Base-by-base conservation (phyloP, 306 rosid species). In the Vachellia pachyceras region DNA sequence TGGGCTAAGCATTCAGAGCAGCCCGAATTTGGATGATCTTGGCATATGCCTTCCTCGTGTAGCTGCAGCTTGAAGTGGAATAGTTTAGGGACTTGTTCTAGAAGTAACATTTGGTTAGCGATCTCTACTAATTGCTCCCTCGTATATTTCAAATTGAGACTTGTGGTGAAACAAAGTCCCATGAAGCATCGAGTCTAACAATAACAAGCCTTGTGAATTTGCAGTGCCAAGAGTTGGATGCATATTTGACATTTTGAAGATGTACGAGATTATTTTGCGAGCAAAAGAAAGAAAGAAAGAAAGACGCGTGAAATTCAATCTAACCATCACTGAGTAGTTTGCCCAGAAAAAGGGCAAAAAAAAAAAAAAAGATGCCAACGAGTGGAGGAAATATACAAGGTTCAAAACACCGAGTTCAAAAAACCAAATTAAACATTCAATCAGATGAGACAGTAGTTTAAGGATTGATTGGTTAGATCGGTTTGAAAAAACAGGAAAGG, bases 21-120 rank as follows among this genome's bases (percentile, higher is more conserved):
- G 61, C 81, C 81, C 88, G 74, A 84, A 84, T 85, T 84, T 93
- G 88, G 94, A 93, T 72, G 98, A 95, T 87, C 92, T 93, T 69
- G 78, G 75, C 22, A 82, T 93, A 80, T 69, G 55, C 79, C 86
- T 88, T 74, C 86, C 91, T 74, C 82, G 54, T 45, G 81, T 33
- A 61, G 79, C 52, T 20, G 74, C 54, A 45, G 36, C 83, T 66
- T 44, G 47, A 45, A 82, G 63, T 67, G 88, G 73, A 69, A 58
- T 79, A 45, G 73, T 73, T 79, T 88, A 84, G 84, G 80, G 81
- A 11, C 83, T 60, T 40, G 46, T 11, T 60, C 70, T 37, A 74
- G 25, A n/a, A 7, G 10, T n/a, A 55, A 55, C 41, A 83, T 57
- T 72, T 35, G 80, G 80, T 49, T 63, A 73, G 69, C 79, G 69